Conservation (phyloP, 345 rosid species). For the Aquilaria malaccensis region DNA sequence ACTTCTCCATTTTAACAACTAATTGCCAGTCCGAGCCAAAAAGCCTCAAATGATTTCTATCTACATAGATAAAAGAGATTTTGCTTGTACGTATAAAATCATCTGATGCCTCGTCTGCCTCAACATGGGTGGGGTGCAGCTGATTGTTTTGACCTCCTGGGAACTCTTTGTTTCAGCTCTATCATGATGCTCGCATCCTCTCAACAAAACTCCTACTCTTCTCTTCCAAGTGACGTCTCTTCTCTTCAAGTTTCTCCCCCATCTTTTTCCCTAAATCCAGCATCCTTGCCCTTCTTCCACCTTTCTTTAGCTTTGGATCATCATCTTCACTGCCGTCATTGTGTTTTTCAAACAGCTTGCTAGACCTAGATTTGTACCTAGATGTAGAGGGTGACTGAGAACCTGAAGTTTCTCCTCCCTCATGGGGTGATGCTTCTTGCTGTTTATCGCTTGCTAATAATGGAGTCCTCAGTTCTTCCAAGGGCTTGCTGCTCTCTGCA, state of each 20-base stretch:
- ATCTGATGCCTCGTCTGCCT: too few species aligned
- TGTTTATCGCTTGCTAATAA: conserved; percentile 32
- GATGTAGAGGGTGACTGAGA: conserved; percentile 16
- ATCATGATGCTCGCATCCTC: conserved; percentile 69
- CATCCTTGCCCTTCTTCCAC: conserved; percentile 69
- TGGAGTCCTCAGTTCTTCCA: conserved; percentile 49
- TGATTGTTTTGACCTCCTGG: neutral
- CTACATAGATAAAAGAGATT: too few species aligned
- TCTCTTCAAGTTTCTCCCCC: conserved; percentile 90
- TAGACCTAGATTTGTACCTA: conserved; percentile 23
- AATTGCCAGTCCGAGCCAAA: too few species aligned
- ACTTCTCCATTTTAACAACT: too few species aligned
- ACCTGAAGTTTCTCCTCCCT: conserved; percentile 20
- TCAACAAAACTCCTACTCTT: conserved; percentile 70
- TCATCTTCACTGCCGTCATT: conserved; percentile 33
- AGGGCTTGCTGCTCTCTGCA: conserved; percentile 23
- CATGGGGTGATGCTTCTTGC: conserved; percentile 20
- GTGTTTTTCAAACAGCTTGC: conserved; percentile 18
- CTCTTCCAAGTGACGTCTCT: conserved; percentile 79
- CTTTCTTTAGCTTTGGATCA: conserved; percentile 46
- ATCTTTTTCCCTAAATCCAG: conserved; percentile 75
- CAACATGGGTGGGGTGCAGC: too few species aligned
- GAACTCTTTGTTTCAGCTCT: conserved; percentile 3
- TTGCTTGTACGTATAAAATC: too few species aligned
- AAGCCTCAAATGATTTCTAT: too few species aligned